These are phyloP conservation scores for Dissophora globulifera DNA, from an alignment of 192 early-diverging fungal genomes.

Conservation along the genomic window DNA sequence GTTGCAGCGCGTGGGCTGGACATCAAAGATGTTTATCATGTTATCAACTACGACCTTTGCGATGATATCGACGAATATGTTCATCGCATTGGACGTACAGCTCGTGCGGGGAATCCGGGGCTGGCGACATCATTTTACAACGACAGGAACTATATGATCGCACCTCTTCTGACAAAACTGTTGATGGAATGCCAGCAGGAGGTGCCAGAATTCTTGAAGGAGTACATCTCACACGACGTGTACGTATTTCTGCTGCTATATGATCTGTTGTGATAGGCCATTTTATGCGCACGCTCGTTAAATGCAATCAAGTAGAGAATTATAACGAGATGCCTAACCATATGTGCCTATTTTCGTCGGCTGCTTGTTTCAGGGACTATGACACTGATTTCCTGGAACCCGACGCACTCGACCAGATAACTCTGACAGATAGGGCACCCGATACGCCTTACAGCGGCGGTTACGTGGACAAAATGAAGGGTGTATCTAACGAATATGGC, in stretches of 20 bases:
- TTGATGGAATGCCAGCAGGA: slow-evolving; percentile 66
- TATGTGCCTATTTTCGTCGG: too few relatives aligned
- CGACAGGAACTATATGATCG: slow-evolving; percentile 52
- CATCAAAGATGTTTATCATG: slow-evolving; percentile 85
- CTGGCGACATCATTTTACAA: slow-evolving; percentile 70
- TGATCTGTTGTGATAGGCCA: not conserved
- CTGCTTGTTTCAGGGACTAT: too few relatives aligned
- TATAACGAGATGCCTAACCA: too few relatives aligned
- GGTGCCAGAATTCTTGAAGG: slow-evolving; percentile 62
- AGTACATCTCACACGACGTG: slow-evolving; percentile 8
- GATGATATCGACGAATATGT: slow-evolving; percentile 88
- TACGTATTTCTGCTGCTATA: slow-evolving; percentile 11
- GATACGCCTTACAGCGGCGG: too few relatives aligned
- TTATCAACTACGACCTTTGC: slow-evolving; percentile 89
- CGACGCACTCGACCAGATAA: too few relatives aligned
- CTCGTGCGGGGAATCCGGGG: slow-evolving; percentile 70
- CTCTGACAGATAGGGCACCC: too few relatives aligned
- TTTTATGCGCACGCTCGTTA: too few relatives aligned
- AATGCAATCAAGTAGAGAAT: too few relatives aligned
- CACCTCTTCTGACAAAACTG: slow-evolving; percentile 59
- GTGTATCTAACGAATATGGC: too few relatives aligned
- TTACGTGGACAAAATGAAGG: too few relatives aligned
- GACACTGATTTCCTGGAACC: too few relatives aligned
- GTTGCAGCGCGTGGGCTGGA: slow-evolving; percentile 89
- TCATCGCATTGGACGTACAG: slow-evolving; percentile 83